Evolutionary conservation across 768 basidiomycete species (phyloP).

Genomic region (Mycena venus): DNA sequence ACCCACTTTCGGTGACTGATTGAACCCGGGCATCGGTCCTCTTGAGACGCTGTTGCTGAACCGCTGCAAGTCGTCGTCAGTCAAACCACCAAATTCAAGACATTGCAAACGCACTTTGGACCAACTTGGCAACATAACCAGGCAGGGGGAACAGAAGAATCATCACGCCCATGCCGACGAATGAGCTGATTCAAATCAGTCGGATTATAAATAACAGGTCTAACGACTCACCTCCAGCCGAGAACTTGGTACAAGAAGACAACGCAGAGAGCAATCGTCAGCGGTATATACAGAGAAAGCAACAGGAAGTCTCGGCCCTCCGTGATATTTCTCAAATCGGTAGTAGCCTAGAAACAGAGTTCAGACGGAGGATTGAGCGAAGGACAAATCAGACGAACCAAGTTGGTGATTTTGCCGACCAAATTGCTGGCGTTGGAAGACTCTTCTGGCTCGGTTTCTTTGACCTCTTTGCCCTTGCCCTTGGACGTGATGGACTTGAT

Average conservation of each 20-base stretch:
- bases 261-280: constrained; percentile 54
- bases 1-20: constrained; percentile 70
- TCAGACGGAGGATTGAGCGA: neutral
- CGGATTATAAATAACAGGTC: neutral
- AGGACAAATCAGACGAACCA: constrained; percentile 70
- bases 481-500: constrained; percentile 32
- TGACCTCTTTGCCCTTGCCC: constrained; percentile 20
- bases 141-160: constrained; percentile 65
- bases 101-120: constrained; percentile 49
- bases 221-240: constrained; percentile 60
- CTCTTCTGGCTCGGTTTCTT: constrained; percentile 28
- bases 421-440: constrained; percentile 56
- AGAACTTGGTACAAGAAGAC: constrained; percentile 62
- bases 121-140: constrained; percentile 63
- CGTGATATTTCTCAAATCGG: constrained; percentile 18
- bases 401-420: constrained; percentile 84
- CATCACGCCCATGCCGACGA: constrained; percentile 64
- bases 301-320: constrained; percentile 30
- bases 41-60: constrained; percentile 66
- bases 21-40: constrained; percentile 75
- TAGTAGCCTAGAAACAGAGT: neutral
- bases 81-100: no score
- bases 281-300: constrained; percentile 43
- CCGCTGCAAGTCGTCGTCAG: constrained; percentile 22
- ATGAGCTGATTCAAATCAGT: constrained; percentile 51